Base-by-base conservation (phyloP, 2,329 filamentous ascomycete genomes). In the Xylariomycetidae sp. region DNA sequence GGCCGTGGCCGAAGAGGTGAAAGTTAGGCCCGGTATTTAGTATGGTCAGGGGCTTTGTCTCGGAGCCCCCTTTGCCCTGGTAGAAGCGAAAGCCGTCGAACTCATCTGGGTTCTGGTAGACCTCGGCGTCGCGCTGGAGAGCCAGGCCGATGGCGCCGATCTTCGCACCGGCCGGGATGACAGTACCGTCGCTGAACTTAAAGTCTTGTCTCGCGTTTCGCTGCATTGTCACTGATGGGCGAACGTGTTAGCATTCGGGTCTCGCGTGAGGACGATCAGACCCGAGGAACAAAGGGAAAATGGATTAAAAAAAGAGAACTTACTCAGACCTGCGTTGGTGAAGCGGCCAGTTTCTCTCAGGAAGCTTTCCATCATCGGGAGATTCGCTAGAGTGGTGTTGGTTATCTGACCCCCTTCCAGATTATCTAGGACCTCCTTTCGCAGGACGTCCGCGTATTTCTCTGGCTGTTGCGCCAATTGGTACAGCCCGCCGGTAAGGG, bases 1-100 rank as follows among this genome's bases (percentile, higher is more conserved):
- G 36, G 3, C 36, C 36, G 20, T 27, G 25, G 14, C 36, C 31
- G 30, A 38, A 38, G 3, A 38, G 4, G 19, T 38, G 31, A 20
- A 38, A 38, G 19, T 34, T 38, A 11, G 31, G 9, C 7, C 36
- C 36, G 4, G 31, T 33, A 16, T 23, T 34, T 8, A 38, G 11
- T 17, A 38, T 34, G 5, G 36, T 38, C 11, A 5, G 25, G 26
- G 25, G 36, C 31, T 30, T 33, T 14, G 26, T 31, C 5, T 33
- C 36, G 9, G 31, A 25, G 4, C 25, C 10, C 11, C 8, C 8
- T 23, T 19, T 19, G 14, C 26, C 4, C 18, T 34, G 16, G 19
- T 38, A 38, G 16, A 31, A 38, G 20, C 36, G 36, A 18, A 34
- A 34, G 5, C 19, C 31, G 16, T 38, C 36, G 16, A 38, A 38